phyloP scores from a whole-genome alignment of 2,329 filamentous ascomycete species.

The Botrytis porri region DNA sequence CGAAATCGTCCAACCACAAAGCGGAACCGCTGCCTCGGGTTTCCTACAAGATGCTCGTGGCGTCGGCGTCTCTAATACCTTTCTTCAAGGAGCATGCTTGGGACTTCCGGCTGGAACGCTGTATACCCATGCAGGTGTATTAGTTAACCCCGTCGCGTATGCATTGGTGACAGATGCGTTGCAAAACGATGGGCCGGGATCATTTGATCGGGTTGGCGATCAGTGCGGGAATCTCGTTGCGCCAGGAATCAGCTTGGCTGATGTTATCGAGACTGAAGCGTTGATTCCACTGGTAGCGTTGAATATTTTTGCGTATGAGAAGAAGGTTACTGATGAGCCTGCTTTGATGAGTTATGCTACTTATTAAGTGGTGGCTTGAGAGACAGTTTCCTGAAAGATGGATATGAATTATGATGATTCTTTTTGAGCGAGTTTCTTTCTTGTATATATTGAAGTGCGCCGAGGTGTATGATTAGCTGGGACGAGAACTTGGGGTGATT shows the following conservation, averaged over 20 bases:
- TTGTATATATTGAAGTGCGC: neutral
- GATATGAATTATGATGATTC: neutral
- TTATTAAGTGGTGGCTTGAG: neutral
- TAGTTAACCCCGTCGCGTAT: constrained; percentile 12
- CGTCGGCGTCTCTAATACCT: constrained; percentile 4
- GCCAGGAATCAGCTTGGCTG: neutral
- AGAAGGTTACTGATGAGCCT: constrained; percentile 1
- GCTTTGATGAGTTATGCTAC: constrained; percentile 6
- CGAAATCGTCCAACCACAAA: constrained; percentile 52
- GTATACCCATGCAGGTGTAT: constrained; percentile 5
- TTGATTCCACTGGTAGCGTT: neutral
- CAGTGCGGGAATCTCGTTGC: constrained; percentile 5
- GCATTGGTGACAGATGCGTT: constrained; percentile 13
- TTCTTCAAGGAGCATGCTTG: constrained; percentile 11
- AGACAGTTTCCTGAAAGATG: neutral
- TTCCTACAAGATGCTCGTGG: constrained; percentile 38
- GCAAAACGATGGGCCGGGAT: neutral
- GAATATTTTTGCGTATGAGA: neutral
- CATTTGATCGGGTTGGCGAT: neutral
- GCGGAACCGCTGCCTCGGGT: constrained; percentile 47
- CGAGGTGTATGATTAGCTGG: too few relatives aligned
- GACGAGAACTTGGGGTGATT: neutral
- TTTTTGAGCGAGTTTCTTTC: neutral
- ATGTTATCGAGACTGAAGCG: constrained; percentile 9
- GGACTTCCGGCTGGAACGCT: neutral